These are phyloP conservation scores for Colletotrichum sidae DNA, from an alignment of 2,329 filamentous ascomycete species.

Conservation along the genomic window DNA sequence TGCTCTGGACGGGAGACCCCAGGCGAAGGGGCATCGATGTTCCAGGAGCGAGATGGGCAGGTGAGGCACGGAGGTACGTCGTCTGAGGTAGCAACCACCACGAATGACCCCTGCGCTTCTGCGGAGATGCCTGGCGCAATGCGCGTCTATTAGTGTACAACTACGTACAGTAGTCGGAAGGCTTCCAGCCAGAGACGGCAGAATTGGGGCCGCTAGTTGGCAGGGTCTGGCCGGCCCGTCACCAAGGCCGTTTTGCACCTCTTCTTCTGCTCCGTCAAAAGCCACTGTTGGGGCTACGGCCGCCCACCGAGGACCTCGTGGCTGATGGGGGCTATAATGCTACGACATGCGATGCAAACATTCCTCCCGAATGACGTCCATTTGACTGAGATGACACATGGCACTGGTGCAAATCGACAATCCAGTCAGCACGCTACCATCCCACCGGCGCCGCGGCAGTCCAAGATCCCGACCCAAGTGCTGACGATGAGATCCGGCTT, in stretches of 20 bases:
- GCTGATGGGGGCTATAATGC: no score
- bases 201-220: constrained; percentile 27
- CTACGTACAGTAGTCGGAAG: constrained; percentile 19
- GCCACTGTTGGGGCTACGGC: no score
- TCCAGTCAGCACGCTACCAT: constrained; percentile 8
- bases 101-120: constrained; percentile 11
- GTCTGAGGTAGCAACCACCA: constrained; percentile 1
- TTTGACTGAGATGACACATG: no score
- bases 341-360: no score
- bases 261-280: no score
- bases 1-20: constrained; percentile 18
- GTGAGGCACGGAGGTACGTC: not conserved
- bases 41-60: constrained; percentile 13
- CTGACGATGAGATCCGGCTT: not conserved
- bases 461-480: constrained; percentile 7
- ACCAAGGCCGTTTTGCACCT: no score
- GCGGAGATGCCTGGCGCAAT: constrained; percentile 36
- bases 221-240: no score
- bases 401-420: no score
- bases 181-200: constrained; percentile 13
- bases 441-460: not conserved
- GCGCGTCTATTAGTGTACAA: constrained; percentile 18
- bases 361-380: no score
- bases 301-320: no score
- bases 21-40: constrained; percentile 6